Base-by-base conservation (phyloP, 192 early-diverging fungal species). In the Haplosporangium gracile region DNA sequence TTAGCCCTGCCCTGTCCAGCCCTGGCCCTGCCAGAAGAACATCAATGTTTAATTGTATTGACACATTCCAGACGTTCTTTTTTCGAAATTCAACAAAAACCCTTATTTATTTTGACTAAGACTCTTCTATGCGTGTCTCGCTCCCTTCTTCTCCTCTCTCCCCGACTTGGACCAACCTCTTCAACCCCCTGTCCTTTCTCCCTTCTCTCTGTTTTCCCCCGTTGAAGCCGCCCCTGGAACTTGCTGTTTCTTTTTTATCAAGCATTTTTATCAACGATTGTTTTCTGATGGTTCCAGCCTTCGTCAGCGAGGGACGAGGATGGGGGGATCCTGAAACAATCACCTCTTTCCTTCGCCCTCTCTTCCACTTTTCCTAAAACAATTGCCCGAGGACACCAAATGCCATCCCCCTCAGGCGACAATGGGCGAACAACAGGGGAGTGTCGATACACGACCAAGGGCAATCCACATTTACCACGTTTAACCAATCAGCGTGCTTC, bases 11-110 rank as follows among this genome's bases (percentile, higher is more conserved):
- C 60, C 26, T 63, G 53, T 4, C 53, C 57, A 26, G n/a, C 57
- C 57, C n/a, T 24, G 5, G 51, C 16, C 51, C 51, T 53, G 5
- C 47, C 47, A 36, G 2, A 36, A 43, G 6, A 20, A 51, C 20
- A 70, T 70, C 34, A 39, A 0, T 45, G 15, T 10, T 40, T 40
- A 71, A 71, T 71, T 40, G 22, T 2, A 20, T 40, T 15, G 29
- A 32, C 26, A 65, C 60, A 65, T 65, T 65, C 60, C 60, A 26
- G 60, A 65, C 60, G 29, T 65, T 65, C 60, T 65, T 65, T 65
- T 65, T 65, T 65, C 29, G 29, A 65, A 32, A 29, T 65, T 65
- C 60, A 13, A 29, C 2, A 32, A 11, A 65, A 29, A 26, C 26
- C 60, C 10, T 65, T 32, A 15, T 32, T 65, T 32, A 32, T 10